Base-by-base conservation (phyloP, 257 asterid genomes). In the Forsythia suspensa region DNA sequence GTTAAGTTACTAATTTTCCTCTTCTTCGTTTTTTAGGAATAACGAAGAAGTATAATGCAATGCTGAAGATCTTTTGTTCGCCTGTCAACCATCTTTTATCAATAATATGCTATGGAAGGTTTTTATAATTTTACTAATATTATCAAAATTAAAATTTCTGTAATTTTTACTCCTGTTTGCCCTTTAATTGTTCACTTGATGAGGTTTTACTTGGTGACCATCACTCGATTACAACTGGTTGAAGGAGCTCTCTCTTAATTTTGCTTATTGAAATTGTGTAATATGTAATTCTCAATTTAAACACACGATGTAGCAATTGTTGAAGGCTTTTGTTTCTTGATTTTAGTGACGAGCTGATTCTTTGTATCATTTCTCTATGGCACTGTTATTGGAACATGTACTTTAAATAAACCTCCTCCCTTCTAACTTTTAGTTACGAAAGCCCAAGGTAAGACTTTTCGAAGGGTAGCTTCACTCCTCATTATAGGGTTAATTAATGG, bases 61-160 rank as follows among this genome's bases (percentile, higher is more conserved):
- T 92, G 42, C 79, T 91, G 90, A 89, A 86, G 93, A 81, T 83
- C 68, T 84, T 91, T 63, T 86, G 88, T 77, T 79, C 92, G 34
- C 85, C 91, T 71, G 74, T 86, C 77, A 66, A 85, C 80, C 93
- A 80, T 75, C 86, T 91, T 82, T 71, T 88, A 82, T 82, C 91
- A 76, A 75, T 92, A 66, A 84, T 89, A 72, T 48, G 90, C 89
- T 83, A 41, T 21, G 90, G 93, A 81, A 92, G 98, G 98, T 95
- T 87, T 20, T 76, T 37, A 46, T 67, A 5, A 21, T 87, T 73
- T 66, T 75, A 20, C 29, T 67, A 24, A 42, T 39, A 36, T 61
- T 39, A 61, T 65, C 24, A n/a, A 57, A 57, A 21, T 39, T 29
- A 12, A 82, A 57, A 68, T 44, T 24, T 39, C 61, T 10, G 70